Conservation (phyloP, 495 filamentous ascomycete species). For the Aspergillus asperescens region DNA sequence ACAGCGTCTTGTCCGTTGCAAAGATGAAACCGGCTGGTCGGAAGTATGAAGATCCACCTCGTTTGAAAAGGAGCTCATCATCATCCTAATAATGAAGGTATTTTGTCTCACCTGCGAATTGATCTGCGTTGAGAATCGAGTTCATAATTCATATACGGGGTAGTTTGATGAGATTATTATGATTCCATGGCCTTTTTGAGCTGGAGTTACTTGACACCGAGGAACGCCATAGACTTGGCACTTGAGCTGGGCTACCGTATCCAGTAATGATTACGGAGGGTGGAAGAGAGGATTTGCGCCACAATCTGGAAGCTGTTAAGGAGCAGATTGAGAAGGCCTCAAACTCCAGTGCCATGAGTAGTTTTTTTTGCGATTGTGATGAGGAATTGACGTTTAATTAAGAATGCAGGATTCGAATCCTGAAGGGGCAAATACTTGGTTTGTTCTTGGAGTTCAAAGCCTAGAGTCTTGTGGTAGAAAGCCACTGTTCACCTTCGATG, state of each 20-base stretch:
- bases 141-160: no score
- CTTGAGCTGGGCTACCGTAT: no score
- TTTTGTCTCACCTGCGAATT: no score
- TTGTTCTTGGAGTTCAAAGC: not conserved
- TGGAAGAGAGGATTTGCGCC: not conserved
- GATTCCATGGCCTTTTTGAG: no score
- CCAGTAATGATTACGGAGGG: not conserved
- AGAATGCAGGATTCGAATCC: not conserved
- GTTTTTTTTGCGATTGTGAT: not conserved
- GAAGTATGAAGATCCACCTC: constrained; percentile 13
- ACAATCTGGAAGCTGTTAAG: not conserved
- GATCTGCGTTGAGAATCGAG: no score
- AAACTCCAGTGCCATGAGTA: not conserved
- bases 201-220: no score
- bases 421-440: not conserved
- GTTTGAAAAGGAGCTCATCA: constrained; percentile 7
- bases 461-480: not conserved
- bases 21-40: constrained; percentile 23
- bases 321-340: not conserved
- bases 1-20: constrained; percentile 14
- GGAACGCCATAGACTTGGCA: no score
- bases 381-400: no score
- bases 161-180: no score
- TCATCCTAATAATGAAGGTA: no score
- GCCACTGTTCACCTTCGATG: not conserved